phyloP scores from a whole-genome alignment of 345 rosid genomes.

The Boechera retrofracta region DNA sequence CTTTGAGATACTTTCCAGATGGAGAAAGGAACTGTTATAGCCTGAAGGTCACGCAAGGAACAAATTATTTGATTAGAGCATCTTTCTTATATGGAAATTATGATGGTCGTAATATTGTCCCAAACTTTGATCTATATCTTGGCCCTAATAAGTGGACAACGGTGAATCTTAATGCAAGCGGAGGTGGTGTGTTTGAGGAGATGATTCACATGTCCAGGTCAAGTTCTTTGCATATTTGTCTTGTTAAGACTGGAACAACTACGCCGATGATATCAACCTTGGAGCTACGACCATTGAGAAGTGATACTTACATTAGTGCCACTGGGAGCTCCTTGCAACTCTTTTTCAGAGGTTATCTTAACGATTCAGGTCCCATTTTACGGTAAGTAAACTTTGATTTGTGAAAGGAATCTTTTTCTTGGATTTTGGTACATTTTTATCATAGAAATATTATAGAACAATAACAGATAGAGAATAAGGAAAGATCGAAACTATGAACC shows the following conservation, averaged over 20 bases:
- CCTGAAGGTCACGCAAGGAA: background rate
- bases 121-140: background rate
- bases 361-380: background rate
- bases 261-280: background rate
- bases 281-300: background rate
- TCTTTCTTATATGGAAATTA: background rate
- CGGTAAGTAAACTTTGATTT: background rate
- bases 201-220: background rate
- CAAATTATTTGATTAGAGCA: conserved; percentile 1
- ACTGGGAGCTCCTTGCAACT: background rate
- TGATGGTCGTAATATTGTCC: background rate
- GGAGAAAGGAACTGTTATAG: background rate
- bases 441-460: background rate
- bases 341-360: background rate
- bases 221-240: background rate
- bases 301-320: background rate
- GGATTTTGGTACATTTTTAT: background rate
- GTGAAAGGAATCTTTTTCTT: background rate
- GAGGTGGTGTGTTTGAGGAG: background rate
- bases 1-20: background rate
- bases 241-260: conserved; percentile 1
- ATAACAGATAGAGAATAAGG: background rate
- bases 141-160: background rate
- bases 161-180: background rate
- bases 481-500: background rate